These are phyloP conservation scores for Quercus robur DNA, from an alignment of 306 rosid species.

Conservation along the genomic window DNA sequence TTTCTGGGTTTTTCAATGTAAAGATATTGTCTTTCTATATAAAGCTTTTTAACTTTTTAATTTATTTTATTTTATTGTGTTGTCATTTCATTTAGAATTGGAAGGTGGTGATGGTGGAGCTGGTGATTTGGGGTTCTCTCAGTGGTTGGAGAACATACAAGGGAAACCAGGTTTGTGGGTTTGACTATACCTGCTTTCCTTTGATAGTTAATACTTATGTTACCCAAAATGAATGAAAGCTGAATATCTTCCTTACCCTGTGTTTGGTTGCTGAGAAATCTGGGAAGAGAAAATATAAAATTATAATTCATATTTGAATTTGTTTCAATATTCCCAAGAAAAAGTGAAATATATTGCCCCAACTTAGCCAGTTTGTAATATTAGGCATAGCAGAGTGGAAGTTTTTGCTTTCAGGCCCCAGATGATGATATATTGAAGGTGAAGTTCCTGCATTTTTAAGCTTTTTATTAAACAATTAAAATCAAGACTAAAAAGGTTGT, in stretches of 20 bases:
- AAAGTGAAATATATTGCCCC: not conserved
- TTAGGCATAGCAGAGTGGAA: not conserved
- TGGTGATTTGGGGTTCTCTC: slow-evolving; percentile 86
- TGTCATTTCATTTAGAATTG: slow-evolving; percentile 48
- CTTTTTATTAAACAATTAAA: not conserved
- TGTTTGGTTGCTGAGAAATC: not conserved
- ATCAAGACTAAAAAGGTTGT: too few species aligned
- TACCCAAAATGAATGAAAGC: not conserved
- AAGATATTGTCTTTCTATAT: not conserved
- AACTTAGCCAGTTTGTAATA: not conserved
- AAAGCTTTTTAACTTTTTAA: not conserved
- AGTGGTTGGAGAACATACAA: slow-evolving; percentile 61
- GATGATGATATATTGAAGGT: not conserved
- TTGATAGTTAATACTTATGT: not conserved
- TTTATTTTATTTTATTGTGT: not conserved
- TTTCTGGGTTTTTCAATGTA: not conserved
- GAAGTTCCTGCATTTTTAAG: not conserved
- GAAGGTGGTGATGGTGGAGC: slow-evolving; percentile 34
- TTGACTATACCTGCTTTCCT: not conserved
- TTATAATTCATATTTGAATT: not conserved
- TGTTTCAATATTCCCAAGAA: not conserved
- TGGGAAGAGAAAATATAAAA: not conserved
- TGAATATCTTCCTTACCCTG: not conserved
- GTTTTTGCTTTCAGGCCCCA: not conserved
- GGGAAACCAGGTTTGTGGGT: slow-evolving; percentile 73